phyloP scores from a whole-genome alignment of 257 asterid species.

The Nyctanthes arbortristis region DNA sequence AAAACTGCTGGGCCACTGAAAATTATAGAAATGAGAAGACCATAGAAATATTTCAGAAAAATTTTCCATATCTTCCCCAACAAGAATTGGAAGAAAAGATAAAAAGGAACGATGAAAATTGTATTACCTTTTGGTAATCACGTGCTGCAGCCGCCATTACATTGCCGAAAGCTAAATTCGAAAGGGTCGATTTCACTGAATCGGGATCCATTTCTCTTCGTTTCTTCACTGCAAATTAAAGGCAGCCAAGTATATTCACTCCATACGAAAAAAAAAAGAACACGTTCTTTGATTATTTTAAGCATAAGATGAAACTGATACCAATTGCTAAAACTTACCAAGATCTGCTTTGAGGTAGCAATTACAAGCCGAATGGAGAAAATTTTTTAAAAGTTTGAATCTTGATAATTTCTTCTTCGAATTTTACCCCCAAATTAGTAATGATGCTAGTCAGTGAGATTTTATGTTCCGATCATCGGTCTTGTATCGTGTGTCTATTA shows the following conservation, averaged over 20 bases:
- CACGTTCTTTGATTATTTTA: neutral
- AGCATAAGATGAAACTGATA: no score
- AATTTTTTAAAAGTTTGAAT: neutral
- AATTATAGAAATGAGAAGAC: neutral
- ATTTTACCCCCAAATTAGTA: no score
- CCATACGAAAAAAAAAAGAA: no score
- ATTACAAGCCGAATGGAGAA: neutral
- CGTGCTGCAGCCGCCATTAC: slow-evolving; percentile 99
- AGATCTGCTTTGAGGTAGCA: neutral
- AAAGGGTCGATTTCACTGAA: slow-evolving; percentile 84
- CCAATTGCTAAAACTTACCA: neutral
- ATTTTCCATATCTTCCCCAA: neutral
- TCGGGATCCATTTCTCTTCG: slow-evolving; percentile 72
- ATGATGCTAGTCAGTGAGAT: no score
- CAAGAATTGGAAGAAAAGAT: neutral
- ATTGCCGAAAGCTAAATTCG: slow-evolving; percentile 87
- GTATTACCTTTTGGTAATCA: slow-evolving; percentile 82
- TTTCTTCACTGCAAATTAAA: slow-evolving; percentile 18
- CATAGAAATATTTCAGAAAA: neutral
- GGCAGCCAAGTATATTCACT: no score
- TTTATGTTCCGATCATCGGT: no score
- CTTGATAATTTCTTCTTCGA: neutral
- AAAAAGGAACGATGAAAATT: neutral
- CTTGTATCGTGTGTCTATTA: no score
- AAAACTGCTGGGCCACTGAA: no score